Evolutionary conservation across 2,329 filamentous ascomycete genomes (phyloP), one percentile per base, ranked within the genome.

Genomic region (Ceratocystis albifundus): DNA sequence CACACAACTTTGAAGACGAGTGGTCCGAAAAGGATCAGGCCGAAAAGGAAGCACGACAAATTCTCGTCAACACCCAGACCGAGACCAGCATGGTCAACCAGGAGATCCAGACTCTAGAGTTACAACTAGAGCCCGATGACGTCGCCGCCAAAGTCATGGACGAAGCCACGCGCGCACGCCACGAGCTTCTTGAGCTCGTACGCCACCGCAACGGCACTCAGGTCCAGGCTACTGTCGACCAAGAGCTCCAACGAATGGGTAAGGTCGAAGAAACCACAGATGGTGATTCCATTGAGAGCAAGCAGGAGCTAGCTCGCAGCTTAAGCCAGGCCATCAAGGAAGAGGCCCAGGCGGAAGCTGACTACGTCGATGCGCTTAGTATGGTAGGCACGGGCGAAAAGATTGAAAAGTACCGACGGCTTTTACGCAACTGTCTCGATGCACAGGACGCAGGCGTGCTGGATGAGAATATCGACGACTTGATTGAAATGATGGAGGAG

Each of bases 1-100:
- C 88, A 1, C 80, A 80, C 66, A 85, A 80, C 66, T 90, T 90
- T 72, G 89, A 94, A 67, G 83, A 86, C 32, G 88, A 93, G 73
- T 83, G 89, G 71, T 81, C 82, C 64, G 88, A 91, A 70, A 90
- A 89, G 72, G 84, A 90, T 64, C 80, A 82, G 20, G 84, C 84
- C 2, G 86, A 88, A 71, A 81, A 81, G 30, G 88, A 89, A 72
- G 86, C 86, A 2, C 83, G 83, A 62, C 80, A 84, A 17, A 83
- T 87, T 66, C 79, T 90, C 17, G 79, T 80, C 68, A 87, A 86
- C 70, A 86, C 88, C 0, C 83, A 88, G 69, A 80, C 82, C 41
- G 89, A 93, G 72, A 79, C 90, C 3, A 80, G 82, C 57, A 76
- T 78, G 0, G 77, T 88, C 17, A 82, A 80, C 12, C 80, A 84